Evolutionary conservation across 306 rosid genomes (phyloP).

Genomic region (Prosopis cineraria): DNA sequence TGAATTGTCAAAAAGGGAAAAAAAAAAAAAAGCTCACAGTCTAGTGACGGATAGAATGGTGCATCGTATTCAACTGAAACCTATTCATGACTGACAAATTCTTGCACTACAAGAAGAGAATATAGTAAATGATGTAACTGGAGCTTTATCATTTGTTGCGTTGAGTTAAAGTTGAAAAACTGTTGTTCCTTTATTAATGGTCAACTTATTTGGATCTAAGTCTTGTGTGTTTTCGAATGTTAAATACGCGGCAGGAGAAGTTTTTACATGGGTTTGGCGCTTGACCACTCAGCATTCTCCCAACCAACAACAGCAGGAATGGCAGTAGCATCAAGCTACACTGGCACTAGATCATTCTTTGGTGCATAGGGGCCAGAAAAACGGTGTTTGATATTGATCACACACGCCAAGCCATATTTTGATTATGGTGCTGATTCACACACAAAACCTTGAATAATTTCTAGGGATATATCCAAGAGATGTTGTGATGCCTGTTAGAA

Average conservation of each 20-base stretch:
- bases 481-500: too few relatives aligned
- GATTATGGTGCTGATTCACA: neutral
- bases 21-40: neutral
- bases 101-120: neutral
- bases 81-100: neutral
- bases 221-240: neutral
- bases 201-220: neutral
- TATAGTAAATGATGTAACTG: neutral
- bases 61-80: neutral
- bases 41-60: neutral
- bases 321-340: constrained; percentile 65
- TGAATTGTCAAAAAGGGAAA: too few relatives aligned
- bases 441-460: neutral
- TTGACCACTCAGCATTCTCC: constrained; percentile 74
- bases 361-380: constrained; percentile 50
- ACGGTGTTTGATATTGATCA: neutral
- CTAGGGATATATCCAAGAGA: too few relatives aligned
- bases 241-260: constrained; percentile 51
- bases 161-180: constrained; percentile 3
- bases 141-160: neutral
- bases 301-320: constrained; percentile 77
- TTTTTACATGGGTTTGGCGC: constrained; percentile 52
- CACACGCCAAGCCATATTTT: constrained; percentile 3
- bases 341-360: constrained; percentile 58
- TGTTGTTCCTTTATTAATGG: constrained; percentile 15